Base-by-base conservation (phyloP, 2,329 filamentous ascomycete genomes). In the Penicillium italicum region DNA sequence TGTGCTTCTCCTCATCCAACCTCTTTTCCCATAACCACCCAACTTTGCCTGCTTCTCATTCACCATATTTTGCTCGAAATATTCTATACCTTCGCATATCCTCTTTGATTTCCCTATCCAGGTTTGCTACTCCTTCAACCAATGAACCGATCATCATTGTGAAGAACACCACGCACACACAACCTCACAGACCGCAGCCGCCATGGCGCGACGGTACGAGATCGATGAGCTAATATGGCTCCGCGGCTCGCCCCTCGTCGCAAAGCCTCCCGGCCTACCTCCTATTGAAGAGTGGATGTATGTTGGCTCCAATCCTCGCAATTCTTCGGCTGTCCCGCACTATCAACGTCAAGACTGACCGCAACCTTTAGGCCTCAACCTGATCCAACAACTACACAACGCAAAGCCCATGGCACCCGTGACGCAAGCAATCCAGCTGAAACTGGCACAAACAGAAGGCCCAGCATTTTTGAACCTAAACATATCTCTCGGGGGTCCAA, bases 241-340 rank as follows among this genome's bases (percentile, higher is more conserved):
- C 68, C 85, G 87, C 75, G 81, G 88, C 57, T 97, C 93, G 62
- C 91, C 91, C 62, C 80, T 96, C 73, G 91, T 91, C 69, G 79
- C 82, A 66, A 95, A 90, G 75, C 93, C 93, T 44, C 79, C 87
- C 61, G 83, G 82, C 61, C 82, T 97, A 43, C 92, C 91, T 62
- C 88, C 91, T 26, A 83, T 88, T 61, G 91, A 96, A 77, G 90
- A 96, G 79, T 97, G 92, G 92, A 96, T 97, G 91, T 96, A 80
- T 71, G 84, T 59, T 28, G 55, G 4, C 22, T n/a, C 62, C 52
- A 59, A 38, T 24, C 14, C 16, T 50, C 22, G 40, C 33, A 46
- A 34, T 50, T 53, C 63, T 53, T 37, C 26, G 26, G 45, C 37
- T 33, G 42, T 45, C 59, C 53, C 53, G 20, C 45, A 50, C 50